Conservation (phyloP, 2,329 filamentous ascomycete species). For the Grosmannia clavigera region DNA sequence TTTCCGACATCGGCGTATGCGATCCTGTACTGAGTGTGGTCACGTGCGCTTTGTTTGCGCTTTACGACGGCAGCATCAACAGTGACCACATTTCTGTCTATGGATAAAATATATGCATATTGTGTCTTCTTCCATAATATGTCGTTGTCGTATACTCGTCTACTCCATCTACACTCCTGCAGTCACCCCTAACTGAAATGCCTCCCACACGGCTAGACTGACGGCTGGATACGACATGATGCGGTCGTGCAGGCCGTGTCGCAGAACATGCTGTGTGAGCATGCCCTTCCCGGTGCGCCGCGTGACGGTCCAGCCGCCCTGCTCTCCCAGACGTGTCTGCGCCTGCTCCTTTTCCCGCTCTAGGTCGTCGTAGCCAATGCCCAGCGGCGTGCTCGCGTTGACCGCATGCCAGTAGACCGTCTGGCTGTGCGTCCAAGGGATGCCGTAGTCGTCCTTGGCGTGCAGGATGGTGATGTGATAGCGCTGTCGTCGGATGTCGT, state of each 20-base stretch:
- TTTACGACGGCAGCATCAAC: too few species aligned
- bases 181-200: slow-evolving; percentile 20
- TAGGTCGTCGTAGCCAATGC: slow-evolving; percentile 30
- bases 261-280: slow-evolving; percentile 41
- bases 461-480: slow-evolving; percentile 38
- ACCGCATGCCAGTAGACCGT: slow-evolving; percentile 42
- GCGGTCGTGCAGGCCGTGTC: slow-evolving; percentile 43
- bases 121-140: too few species aligned
- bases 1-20: too few species aligned
- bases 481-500: slow-evolving; percentile 1
- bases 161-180: neutral
- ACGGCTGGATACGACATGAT: slow-evolving; percentile 46
- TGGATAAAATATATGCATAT: too few species aligned
- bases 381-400: slow-evolving; percentile 28
- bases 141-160: neutral
- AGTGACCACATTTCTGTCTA: too few species aligned
- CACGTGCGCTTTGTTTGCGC: too few species aligned
- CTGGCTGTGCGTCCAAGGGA: slow-evolving; percentile 37
- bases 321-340: slow-evolving; percentile 26
- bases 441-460: slow-evolving; percentile 38
- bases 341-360: slow-evolving; percentile 27
- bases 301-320: slow-evolving; percentile 33
- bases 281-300: slow-evolving; percentile 32
- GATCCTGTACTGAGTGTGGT: too few species aligned
- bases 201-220: slow-evolving; percentile 35